Base-by-base conservation (phyloP, 1,284 basidiomycete genomes). In the Mycena sp. region DNA sequence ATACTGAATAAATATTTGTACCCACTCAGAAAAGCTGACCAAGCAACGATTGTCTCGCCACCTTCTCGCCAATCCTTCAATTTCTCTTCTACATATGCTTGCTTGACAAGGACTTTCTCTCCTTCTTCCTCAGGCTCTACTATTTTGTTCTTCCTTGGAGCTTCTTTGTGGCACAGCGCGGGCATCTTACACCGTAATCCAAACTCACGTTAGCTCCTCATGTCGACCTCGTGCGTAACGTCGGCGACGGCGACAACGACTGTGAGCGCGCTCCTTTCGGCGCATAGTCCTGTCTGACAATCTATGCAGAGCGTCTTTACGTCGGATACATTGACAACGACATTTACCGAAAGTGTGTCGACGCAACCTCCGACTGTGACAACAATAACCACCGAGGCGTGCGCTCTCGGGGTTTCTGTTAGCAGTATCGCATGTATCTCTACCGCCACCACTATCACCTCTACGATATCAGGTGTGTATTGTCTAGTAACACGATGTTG, bases 381-480 rank as follows among this genome's bases (percentile, higher is more conserved):
- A n/a, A 63, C 67, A 2, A 62, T 72, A 58, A 76, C 65, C 38
- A 41, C 62, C 17, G 14, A 30, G 9, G 51, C 6, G 2, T 67
- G 65, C 49, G 23, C 21, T 12, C 11, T 58, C n/a, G n/a, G n/a
- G 12, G 50, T 35, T 1, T 29, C 35, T 25, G 25, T 63, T 14
- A 23, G 29, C 21, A 35, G 71, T 55, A 44, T 65, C 25, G 43
- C 69, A 9, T 72, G 70, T 49, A 6, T 67, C n/a, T 53, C 70
- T 19, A 65, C 54, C 10, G 28, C 51, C 14, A 69, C 70, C 7
- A 67, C 67, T 9, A 61, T 74, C 17, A 73, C 73, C 16, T 64
- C 62, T 30, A 74, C 71, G 3, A 72, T 71, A 35, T 43, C 64
- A 28, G 69, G 71, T 67, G 28, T 40, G 67, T 56, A 35, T 37